Base-by-base conservation (phyloP, 768 basidiomycete genomes). In the Lenzites betulinus region DNA sequence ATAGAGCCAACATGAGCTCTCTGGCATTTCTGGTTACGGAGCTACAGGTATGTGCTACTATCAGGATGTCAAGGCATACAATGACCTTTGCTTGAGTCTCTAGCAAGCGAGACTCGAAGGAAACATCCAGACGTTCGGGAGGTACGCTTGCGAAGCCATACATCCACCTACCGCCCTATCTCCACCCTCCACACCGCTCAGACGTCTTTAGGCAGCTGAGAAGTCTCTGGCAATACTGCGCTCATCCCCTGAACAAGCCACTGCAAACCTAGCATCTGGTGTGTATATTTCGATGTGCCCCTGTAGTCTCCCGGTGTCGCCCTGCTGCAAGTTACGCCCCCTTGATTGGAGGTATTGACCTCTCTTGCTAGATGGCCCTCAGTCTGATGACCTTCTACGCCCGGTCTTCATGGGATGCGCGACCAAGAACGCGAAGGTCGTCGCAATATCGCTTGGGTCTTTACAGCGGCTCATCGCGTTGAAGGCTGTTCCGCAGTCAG, bases 71-170 rank as follows among this genome's bases (percentile, higher is more conserved):
- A 26, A 15, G 4, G 33, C 6, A 22, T 50, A 15, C 6, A 2
- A 9, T 11, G 35, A 46, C 54, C 9, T 30, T 0, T 60, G 7
- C 3, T 42, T n/a, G 56, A 94, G 90, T 90, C 94, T 39, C 75
- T 98, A 65, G 86, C 93, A 9, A 92, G 89, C 67, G 95, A 96
- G 78, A 93, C 92, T 25, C 83, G 88, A 67, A 79, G 95, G 60
- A 92, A 91, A 67, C 88, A 95, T 92, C 92, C 93, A 22, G 95
- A 97, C 71, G 92, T 97, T 66, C 89, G 92, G 70, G 95, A 96
- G 84, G 94, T 95, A 71, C 70, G 73, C 74, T 42, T 51, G 51
- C 42, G 16, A 28, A 51, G 25, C 43, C 44, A 42, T 65, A 38
- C 63, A 35, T 18, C 15, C 30, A 33, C 11, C 30, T 11, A 11